Evolutionary conservation across 257 asterid genomes (phyloP), one percentile per base, ranked within the genome.

Genomic region (Lithospermum erythrorhizon): DNA sequence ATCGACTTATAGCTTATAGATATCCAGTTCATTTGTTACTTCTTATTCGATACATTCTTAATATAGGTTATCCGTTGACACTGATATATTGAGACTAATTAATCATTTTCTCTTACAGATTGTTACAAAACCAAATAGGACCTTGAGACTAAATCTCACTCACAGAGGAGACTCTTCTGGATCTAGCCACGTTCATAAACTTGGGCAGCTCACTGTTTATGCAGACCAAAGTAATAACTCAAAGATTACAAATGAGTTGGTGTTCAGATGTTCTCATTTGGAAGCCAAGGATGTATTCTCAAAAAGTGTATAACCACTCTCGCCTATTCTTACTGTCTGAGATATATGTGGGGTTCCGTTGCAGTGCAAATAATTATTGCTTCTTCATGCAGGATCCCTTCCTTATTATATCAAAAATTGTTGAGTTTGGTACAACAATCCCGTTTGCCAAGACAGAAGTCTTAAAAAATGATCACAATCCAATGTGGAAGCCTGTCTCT

Each of bases 391-490:
- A 93, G 99, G 99, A 93, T 70, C 97, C 99, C 48, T 93, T 93
- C 76, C 79, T 93, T 72, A 75, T 86, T 67, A 77, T 93, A 65
- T 89, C 96, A 55, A 93, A 84, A 77, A 66, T 77, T 68, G 70
- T 88, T 21, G 97, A 93, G 74, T 72, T 75, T 78, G 95, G 87
- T 63, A 53, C 66, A 6, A 65, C 78, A 19, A 76, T 87, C 74
- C 99, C 99, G 68, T 76, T 93, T 72, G 83, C 91, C 90, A 93
- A 93, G 83, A 93, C 99, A 59, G 99, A 93, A 78, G 97, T 87
- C 74, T 62, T 93, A 74, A 82, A 83, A 77, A 86, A 93, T 69
- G 87, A 93, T 27, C 89, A 80, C 59, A 75, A 70, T 59, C 99
- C 99, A 19, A 82, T 59, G 64, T 93, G 99, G 99, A 85, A 89